Percentiles rank a stretch among this genome's conserved stretches.
Evolutionary conservation across 805 yeast species (phyloP).

Genomic region (Lachancea cidri): DNA sequence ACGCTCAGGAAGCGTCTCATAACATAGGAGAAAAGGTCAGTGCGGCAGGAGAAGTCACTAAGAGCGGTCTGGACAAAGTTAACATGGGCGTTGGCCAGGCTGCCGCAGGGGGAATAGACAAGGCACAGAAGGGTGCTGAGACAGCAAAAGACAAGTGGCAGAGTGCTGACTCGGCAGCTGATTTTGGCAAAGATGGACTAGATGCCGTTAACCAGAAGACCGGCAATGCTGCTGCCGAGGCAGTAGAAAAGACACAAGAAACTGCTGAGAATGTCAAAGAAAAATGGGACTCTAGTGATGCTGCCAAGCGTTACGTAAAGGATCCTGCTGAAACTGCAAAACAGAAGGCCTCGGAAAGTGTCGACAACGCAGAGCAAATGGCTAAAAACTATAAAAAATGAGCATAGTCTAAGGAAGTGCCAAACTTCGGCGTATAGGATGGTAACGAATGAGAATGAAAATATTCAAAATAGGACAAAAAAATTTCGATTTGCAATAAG

Average conservation of each 20-base stretch:
- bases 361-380: slow-evolving; percentile 2
- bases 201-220: slow-evolving; percentile 9
- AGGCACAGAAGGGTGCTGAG: slow-evolving; percentile 18
- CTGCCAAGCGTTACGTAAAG: background rate
- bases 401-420: too few relatives aligned
- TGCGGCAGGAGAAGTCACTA: slow-evolving; percentile 10
- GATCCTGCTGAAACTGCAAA: background rate
- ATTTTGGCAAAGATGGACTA: slow-evolving; percentile 12
- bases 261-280: slow-evolving; percentile 3
- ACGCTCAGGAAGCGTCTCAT: slow-evolving; percentile 20
- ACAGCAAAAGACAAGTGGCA: slow-evolving; percentile 4
- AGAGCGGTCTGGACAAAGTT: slow-evolving; percentile 18
- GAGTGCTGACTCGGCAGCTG: slow-evolving; percentile 7
- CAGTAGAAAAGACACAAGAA: slow-evolving; percentile 6
- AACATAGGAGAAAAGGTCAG: slow-evolving; percentile 9
- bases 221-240: slow-evolving; percentile 7
- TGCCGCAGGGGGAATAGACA: slow-evolving; percentile 24
- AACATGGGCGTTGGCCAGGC: slow-evolving; percentile 23
- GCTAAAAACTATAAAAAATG: slow-evolving; percentile 2
- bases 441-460: too few relatives aligned
- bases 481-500: background rate
- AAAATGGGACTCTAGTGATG: background rate
- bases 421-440: too few relatives aligned
- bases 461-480: too few relatives aligned
- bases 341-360: slow-evolving; percentile 1